phyloP scores from a whole-genome alignment of 1,284 basidiomycete species.

The Marasmius oreades region DNA sequence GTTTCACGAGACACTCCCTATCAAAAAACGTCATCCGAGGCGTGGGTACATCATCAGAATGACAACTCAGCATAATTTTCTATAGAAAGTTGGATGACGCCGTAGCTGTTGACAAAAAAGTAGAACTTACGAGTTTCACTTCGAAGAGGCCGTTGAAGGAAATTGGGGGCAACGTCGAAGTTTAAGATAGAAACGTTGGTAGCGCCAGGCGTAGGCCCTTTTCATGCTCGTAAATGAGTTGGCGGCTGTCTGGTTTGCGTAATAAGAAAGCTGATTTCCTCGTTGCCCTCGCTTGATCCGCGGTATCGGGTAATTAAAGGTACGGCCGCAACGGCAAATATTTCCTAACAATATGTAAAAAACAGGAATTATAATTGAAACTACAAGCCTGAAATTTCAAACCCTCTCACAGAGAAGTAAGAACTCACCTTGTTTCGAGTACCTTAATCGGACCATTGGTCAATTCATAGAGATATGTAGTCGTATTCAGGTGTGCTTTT shows the following conservation, averaged over 20 bases:
- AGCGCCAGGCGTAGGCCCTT: not conserved
- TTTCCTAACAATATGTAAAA: too few relatives aligned
- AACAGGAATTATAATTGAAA: too few relatives aligned
- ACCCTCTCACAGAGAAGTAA: too few relatives aligned
- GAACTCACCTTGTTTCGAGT: too few relatives aligned
- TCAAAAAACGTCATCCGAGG: not conserved
- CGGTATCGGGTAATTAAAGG: too few relatives aligned
- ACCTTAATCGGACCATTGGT: too few relatives aligned
- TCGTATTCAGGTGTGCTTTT: too few relatives aligned
- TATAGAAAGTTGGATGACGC: not conserved
- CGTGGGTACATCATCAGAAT: not conserved
- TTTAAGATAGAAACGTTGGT: not conserved
- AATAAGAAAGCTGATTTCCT: too few relatives aligned
- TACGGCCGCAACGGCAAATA: too few relatives aligned
- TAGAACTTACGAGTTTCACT: not conserved
- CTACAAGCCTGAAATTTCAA: too few relatives aligned
- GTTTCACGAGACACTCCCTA: not conserved
- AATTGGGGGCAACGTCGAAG: not conserved
- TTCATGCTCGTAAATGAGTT: not conserved
- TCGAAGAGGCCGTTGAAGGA: not conserved
- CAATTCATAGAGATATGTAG: too few relatives aligned
- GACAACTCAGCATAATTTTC: not conserved
- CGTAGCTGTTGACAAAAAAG: not conserved
- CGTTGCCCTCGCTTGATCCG: too few relatives aligned
- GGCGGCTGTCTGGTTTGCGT: not conserved